Conservation (phyloP, 495 filamentous ascomycete species). For the Parathielavia hyrcaniae region DNA sequence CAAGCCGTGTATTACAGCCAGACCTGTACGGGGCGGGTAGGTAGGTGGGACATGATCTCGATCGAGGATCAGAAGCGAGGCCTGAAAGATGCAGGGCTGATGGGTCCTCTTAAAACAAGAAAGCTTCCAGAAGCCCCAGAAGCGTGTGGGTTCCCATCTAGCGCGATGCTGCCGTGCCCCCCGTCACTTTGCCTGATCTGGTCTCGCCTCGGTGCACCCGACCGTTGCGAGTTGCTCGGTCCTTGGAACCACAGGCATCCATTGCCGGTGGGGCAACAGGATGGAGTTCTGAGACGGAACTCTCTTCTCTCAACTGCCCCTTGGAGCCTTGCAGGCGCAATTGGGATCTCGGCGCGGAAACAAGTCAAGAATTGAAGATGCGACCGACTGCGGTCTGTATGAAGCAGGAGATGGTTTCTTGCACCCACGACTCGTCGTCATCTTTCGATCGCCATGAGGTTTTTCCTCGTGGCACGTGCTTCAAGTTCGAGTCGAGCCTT, state of each 20-base stretch:
- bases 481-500: neutral
- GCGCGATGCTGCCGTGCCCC: neutral
- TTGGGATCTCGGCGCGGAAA: neutral
- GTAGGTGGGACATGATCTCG: neutral
- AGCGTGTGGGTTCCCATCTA: conserved; percentile 5
- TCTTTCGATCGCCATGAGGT: no score
- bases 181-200: conserved; percentile 9
- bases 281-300: conserved; percentile 1
- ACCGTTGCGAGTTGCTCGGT: conserved; percentile 4
- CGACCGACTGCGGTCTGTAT: neutral
- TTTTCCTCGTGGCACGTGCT: no score
- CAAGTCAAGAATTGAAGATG: neutral
- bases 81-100: conserved; percentile 9
- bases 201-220: conserved; percentile 5
- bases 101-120: conserved; percentile 7
- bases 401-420: neutral
- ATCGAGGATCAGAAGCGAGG: conserved; percentile 1
- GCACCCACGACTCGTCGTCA: no score
- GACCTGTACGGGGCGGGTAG: neutral
- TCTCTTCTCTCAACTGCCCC: neutral
- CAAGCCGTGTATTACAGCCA: neutral
- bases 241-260: neutral
- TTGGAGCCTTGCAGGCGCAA: neutral
- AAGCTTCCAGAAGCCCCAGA: conserved; percentile 12
- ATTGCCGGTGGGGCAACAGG: neutral